Evolutionary conservation across 2,329 filamentous ascomycete species (phyloP), one percentile per base, ranked within the genome.

Genomic region (Colletotrichum acutatum): DNA sequence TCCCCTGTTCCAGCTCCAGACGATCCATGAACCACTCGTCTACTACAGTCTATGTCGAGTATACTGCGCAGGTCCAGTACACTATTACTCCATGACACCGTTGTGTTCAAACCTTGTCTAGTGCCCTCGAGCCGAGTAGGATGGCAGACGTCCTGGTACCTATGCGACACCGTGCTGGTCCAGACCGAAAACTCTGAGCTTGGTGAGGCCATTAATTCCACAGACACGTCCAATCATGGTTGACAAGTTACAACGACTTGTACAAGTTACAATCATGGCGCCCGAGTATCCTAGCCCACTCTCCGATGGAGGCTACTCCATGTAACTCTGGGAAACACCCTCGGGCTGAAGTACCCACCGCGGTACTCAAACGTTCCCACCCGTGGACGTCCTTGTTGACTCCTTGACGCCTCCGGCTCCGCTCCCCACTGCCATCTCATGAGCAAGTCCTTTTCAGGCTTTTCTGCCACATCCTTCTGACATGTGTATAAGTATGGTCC

Each of bases 251-350:
- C 54, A 60, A 64, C 42, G 66, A 42, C 66, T 32, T 72, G 70
- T 72, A 69, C 66, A 59, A 64, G 54, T 22, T 54, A 72, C 70
- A 28, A 64, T 49, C 56, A 37, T 72, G 24, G 53, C 46, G 52
- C 19, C 53, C 66, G 60, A 54, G 49, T 37, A 59, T 69, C 66
- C 66, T 53, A 69, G 53, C 42, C 70, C 70, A 72, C 66, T 69
- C 58, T 69, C 54, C 24, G 66, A 72, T 69, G 70, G 66, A 37
- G 70, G 60, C 59, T 71, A 56, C 63, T 66, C 66, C 70, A 72
- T 72, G 59, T 61, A 69, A 54, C 70, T 69, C 66, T 69, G 70
- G 66, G 70, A 72, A 72, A 69, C 66, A 69, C 66, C 68, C 70
- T 72, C 59, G 42, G 53, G 70, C 59, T 28, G 42, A 60, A 28